Conservation (phyloP, 208 protist species). For the Leishmania tarentolae region DNA sequence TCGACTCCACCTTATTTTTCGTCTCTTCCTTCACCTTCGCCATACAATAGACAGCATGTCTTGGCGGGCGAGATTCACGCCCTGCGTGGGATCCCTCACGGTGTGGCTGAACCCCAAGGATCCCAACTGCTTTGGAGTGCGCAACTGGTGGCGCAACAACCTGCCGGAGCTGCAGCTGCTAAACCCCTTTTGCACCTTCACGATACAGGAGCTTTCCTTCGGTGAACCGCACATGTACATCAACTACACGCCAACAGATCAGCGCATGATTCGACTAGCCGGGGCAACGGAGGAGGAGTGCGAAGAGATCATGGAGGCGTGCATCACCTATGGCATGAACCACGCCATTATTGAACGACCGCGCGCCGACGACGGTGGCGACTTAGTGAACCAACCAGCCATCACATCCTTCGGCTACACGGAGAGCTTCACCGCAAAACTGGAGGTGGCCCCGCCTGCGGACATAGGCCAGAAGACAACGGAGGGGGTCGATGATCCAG, state of each 20-base stretch:
- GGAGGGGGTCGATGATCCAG: conserved; percentile 89
- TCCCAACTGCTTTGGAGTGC: conserved; percentile 91
- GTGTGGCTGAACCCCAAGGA: conserved; percentile 94
- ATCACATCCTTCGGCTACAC: conserved; percentile 91
- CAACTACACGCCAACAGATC: conserved; percentile 87
- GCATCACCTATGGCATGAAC: conserved; percentile 89
- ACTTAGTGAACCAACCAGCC: conserved; percentile 84
- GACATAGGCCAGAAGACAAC: conserved; percentile 85
- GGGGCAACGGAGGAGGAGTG: conserved; percentile 89
- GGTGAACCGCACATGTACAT: conserved; percentile 93
- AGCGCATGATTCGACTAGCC: conserved; percentile 88
- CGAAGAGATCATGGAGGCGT: conserved; percentile 91
- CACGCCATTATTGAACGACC: conserved; percentile 87
- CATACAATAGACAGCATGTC: conserved; percentile 53
- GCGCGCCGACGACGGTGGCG: conserved; percentile 85
- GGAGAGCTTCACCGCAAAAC: conserved; percentile 86
- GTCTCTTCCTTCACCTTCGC: neutral
- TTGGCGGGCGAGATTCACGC: conserved; percentile 89
- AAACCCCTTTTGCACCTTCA: conserved; percentile 90
- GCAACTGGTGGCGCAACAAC: conserved; percentile 93
- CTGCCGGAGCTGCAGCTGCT: conserved; percentile 90
- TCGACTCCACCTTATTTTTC: neutral
- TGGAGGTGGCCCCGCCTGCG: conserved; percentile 79
- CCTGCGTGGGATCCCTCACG: conserved; percentile 79
- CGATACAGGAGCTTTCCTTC: conserved; percentile 90